Evolutionary conservation across 371 early-diverging fungal genomes (phyloP).

Genomic region (Parasitella parasitica): DNA sequence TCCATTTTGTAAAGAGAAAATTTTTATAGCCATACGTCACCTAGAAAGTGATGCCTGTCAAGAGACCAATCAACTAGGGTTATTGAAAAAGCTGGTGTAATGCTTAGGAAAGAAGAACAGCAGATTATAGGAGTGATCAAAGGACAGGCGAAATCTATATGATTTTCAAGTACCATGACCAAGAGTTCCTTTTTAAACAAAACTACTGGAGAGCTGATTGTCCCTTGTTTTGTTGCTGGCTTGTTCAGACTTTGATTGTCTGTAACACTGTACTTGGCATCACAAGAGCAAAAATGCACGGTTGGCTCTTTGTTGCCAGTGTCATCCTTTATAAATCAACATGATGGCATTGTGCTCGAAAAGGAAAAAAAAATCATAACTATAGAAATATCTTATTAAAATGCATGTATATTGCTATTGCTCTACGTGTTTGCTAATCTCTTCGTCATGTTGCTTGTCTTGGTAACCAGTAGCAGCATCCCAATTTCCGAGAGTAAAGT

Average conservation of each 20-base stretch:
- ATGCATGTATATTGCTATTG: not conserved
- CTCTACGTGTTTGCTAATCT: not conserved
- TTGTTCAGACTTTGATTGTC: too few relatives aligned
- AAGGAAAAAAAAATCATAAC: too few relatives aligned
- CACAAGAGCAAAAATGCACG: too few relatives aligned
- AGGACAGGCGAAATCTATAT: not conserved
- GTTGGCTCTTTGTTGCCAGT: too few relatives aligned
- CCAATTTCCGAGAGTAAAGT: conserved; percentile 25
- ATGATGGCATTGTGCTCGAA: too few relatives aligned
- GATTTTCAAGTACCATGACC: too few relatives aligned
- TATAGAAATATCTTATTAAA: not conserved
- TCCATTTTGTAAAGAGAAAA: not conserved
- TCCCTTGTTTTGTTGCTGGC: too few relatives aligned
- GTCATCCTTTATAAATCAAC: too few relatives aligned
- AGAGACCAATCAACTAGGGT: not conserved
- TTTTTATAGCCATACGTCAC: not conserved
- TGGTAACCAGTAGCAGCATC: conserved; percentile 26
- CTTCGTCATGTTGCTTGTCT: conserved; percentile 11
- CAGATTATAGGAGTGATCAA: not conserved
- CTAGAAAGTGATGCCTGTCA: not conserved
- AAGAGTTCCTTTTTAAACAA: too few relatives aligned
- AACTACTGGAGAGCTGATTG: too few relatives aligned
- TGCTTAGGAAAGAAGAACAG: not conserved
- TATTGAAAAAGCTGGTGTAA: too few relatives aligned
- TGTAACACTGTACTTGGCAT: too few relatives aligned